Evolutionary conservation across 257 asterid species (phyloP), one percentile per base, ranked within the genome.

Genomic region (Nicotiana tomentosiformis): DNA sequence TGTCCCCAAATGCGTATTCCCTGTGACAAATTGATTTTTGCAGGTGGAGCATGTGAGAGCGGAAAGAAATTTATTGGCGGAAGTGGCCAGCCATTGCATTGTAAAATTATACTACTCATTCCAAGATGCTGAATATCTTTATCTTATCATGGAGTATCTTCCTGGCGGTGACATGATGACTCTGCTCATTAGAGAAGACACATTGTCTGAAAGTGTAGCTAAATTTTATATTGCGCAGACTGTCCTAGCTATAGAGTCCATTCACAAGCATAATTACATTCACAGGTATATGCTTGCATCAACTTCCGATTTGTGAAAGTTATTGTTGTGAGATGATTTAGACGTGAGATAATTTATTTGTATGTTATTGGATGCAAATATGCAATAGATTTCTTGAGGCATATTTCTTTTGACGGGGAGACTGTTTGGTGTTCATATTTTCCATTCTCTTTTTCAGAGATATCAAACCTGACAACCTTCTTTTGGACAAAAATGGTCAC

Each of bases 81-180:
- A 95, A 90, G 99, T 95, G 79, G 99, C 93, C 84, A 93, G 99
- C 84, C 99, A 95, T 90, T 93, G 90, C 87, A 95, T 95, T 77
- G 99, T 95, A 84, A 95, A 95, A 85, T 68, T 95, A 66, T 95
- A 92, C 83, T 95, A 95, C 91, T 95, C 99, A 67, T 95, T 95
- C 83, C 99, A 95, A 91, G 99, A 95, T 93, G 91, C 92, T 33
- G 99, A 95, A 76, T 90, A 95, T 86, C 88, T 95, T 64, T 95
- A 95, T 85, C 97, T 95, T 64, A 90, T 96, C 85, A 96, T 96
- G 99, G 99, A 96, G 86, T 94, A 96, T 86, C 96, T 96, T 77
- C 99, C 98, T 86, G 99, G 99, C 39, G 98, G 99, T 64, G 99
- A 96, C 84, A 92, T 94, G 97, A 94, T 96, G 99, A 94, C 97